Percentiles rank a stretch among this genome's conserved stretches.
phyloP scores from a whole-genome alignment of 768 basidiomycete genomes.

The Naematelia aurantialba region DNA sequence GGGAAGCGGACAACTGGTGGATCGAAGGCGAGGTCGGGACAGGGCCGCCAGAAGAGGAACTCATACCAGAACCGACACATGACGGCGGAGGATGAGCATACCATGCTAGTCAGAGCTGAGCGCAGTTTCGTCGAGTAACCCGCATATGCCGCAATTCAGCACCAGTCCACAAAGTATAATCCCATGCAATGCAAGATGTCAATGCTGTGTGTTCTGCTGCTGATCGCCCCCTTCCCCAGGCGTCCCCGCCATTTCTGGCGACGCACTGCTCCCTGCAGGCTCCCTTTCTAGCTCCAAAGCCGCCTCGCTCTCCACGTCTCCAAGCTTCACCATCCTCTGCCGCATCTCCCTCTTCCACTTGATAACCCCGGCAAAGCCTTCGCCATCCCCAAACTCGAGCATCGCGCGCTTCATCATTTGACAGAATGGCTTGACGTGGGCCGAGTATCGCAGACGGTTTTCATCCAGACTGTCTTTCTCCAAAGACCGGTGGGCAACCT shows the following conservation, averaged over 20 bases:
- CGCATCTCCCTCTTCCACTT: constrained; percentile 26
- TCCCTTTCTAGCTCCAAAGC: neutral
- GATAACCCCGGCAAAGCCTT: constrained; percentile 49
- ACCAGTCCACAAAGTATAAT: too few species aligned
- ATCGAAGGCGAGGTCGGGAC: constrained; percentile 46
- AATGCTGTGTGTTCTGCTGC: neutral
- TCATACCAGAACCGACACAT: neutral
- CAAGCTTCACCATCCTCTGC: constrained; percentile 5
- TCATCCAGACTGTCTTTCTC: neutral
- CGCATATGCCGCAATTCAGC: too few species aligned
- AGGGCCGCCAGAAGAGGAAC: neutral
- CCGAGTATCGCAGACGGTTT: constrained; percentile 10
- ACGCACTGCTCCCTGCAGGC: neutral
- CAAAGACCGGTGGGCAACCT: constrained; percentile 10
- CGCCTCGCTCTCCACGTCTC: neutral
- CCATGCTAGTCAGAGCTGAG: neutral
- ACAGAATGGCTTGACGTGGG: constrained; percentile 65
- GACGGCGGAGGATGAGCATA: neutral
- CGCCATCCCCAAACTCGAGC: constrained; percentile 57
- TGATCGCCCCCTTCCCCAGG: neutral
- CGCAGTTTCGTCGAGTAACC: neutral
- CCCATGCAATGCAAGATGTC: neutral
- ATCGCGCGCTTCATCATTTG: constrained; percentile 70
- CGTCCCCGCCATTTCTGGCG: neutral
- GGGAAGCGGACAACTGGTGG: constrained; percentile 51